Base-by-base conservation (phyloP, 768 basidiomycete species). In the Agaricus blazei region DNA sequence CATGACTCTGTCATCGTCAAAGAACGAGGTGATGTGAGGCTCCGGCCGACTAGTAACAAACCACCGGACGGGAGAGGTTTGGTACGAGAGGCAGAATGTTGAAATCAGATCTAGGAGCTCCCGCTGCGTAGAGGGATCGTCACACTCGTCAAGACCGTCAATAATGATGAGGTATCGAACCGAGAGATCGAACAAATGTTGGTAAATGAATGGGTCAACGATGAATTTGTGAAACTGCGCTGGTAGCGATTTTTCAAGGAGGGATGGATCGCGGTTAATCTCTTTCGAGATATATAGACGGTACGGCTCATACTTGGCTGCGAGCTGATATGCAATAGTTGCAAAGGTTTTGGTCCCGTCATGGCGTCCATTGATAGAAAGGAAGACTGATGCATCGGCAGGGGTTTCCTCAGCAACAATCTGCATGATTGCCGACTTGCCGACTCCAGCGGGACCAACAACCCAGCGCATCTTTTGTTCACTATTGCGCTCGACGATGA, bases 11-110 rank as follows among this genome's bases (percentile, higher is more conserved):
- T 34, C 15, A 3, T 12, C 27, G 41, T 48, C 11, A 28, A 67
- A 65, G 2, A 31, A 38, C 0, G 50, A 41, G 4, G 41, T 38
- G 9, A 70, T 61, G n/a, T 63, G 55, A 7, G 58, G 48, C 46
- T 70, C 70, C 7, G 68, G 65, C 1, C 69, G 58, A 47, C 66
- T 67, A 3, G 62, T 54, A 34, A 71, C 61, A 9, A 71, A 27
- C 37, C 69, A 63, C 9, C 42, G 52, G 14, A 70, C 28, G 1
- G 64, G 60, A 19, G 63, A 48, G 4, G 34, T 29, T 8, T 24
- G 38, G 3, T 14, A n/a, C 6, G 44, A 14, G 3, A 62, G 7
- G 1, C 57, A 41, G 9, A 49, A 40, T 4, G 27, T 27, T 0
- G 19, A 41, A 15, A 65, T 57, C 9, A 54, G 38, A 2, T 31